Percentiles rank a stretch among this genome's conserved stretches.
Conservation (phyloP, 2,329 filamentous ascomycete genomes). For the Fusarium verrucosum region DNA sequence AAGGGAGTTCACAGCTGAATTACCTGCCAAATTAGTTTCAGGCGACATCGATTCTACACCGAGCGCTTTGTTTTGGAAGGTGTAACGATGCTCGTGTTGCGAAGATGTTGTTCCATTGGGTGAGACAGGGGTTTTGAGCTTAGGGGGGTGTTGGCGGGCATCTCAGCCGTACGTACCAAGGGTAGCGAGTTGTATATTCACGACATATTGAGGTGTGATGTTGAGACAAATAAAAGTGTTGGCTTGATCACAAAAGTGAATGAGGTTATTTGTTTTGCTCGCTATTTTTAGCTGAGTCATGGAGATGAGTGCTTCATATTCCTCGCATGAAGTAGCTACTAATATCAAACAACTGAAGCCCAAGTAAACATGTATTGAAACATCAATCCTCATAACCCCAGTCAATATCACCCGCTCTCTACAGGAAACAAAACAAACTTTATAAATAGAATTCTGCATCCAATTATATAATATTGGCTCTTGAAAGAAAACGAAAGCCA, state of each 20-base stretch:
- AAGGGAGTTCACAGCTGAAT: conserved; percentile 2
- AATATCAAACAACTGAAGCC: not conserved
- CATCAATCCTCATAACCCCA: not conserved
- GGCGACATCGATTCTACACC: conserved; percentile 13
- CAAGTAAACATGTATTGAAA: not conserved
- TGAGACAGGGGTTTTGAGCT: not conserved
- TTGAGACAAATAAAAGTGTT: not conserved
- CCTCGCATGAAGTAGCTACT: not conserved
- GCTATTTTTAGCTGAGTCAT: not conserved
- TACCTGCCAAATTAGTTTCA: conserved; percentile 18
- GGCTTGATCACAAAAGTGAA: not conserved
- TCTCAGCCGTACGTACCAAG: conserved; percentile 20
- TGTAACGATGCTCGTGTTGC: conserved; percentile 27
- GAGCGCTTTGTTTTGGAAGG: conserved; percentile 13
- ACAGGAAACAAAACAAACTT: not conserved
- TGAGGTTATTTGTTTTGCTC: not conserved
- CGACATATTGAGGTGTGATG: not conserved
- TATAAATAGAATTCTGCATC: not conserved
- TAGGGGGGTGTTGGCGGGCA: conserved; percentile 12
- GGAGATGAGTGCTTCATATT: not conserved
- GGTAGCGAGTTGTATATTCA: not conserved
- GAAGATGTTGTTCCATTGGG: conserved; percentile 33
- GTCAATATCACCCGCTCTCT: not conserved
- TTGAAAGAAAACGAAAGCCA: not conserved
- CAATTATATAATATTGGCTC: not conserved